phyloP scores from a whole-genome alignment of 169 alveolate species.

The Perkinsus olseni region DNA sequence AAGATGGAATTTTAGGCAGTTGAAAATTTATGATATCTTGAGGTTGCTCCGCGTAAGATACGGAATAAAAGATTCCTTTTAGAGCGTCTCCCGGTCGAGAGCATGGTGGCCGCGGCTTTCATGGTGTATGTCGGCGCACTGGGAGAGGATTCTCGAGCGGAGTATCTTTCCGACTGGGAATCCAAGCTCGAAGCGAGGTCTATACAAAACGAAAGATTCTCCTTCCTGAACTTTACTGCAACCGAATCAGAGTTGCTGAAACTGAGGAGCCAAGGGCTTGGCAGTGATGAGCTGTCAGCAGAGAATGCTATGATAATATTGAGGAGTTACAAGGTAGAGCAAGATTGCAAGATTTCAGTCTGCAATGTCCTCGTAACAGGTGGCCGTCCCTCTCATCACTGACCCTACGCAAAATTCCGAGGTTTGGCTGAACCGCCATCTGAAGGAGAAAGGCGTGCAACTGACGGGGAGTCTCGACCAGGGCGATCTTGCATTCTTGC shows the following conservation, averaged over 20 bases:
- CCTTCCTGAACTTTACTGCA: conserved; percentile 56
- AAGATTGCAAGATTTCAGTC: not conserved
- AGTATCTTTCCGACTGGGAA: not conserved
- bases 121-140: conserved; percentile 64
- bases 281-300: conserved; percentile 74
- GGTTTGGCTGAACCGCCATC: conserved; percentile 66
- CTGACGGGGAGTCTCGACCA: conserved; percentile 46
- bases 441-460: conserved; percentile 27
- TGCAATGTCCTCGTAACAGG: conserved; percentile 25
- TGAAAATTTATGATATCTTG: too few relatives aligned
- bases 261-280: conserved; percentile 78
- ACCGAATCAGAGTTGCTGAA: conserved; percentile 71
- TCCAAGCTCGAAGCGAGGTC: conserved; percentile 25
- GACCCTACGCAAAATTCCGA: conserved; percentile 82
- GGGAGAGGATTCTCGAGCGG: conserved; percentile 38
- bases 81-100: conserved; percentile 57
- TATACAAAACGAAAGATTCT: conserved; percentile 35
- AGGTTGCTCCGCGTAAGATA: too few relatives aligned
- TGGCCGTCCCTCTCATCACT: conserved; percentile 65
- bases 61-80: too few relatives aligned
- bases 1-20: too few relatives aligned
- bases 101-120: conserved; percentile 68
- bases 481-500: conserved; percentile 65
- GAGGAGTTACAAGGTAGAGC: not conserved
- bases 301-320: conserved; percentile 72